A percentile compares a stretch with the other conserved stretches of the same genome.
Evolutionary conservation across 441 rosid species (phyloP).

Genomic region (Syzygium syzygioides): DNA sequence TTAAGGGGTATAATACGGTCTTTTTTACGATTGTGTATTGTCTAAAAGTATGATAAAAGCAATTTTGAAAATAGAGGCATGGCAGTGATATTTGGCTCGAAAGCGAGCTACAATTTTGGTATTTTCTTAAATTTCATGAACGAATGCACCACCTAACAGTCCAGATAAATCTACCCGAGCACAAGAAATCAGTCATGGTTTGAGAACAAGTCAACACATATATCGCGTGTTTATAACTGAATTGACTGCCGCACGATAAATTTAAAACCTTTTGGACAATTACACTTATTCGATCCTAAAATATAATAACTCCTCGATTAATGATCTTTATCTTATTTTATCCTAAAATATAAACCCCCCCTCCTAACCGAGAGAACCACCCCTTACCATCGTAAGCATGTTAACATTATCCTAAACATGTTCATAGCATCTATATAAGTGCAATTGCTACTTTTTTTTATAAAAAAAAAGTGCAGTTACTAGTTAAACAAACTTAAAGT

Average conservation of each 20-base stretch:
- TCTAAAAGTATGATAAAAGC: background rate
- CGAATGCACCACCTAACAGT: background rate
- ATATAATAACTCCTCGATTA: background rate
- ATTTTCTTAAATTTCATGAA: background rate
- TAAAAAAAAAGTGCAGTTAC: background rate
- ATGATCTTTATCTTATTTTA: background rate
- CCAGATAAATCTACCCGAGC: background rate
- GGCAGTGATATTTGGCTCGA: background rate
- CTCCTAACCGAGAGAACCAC: too few species aligned
- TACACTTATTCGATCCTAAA: background rate
- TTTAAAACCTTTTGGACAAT: rapidly evolving
- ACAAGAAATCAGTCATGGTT: background rate
- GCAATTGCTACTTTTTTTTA: background rate
- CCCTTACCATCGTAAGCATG: background rate
- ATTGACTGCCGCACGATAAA: rapidly evolving
- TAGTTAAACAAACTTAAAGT: rapidly evolving
- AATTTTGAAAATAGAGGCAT: background rate
- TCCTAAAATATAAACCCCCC: too few species aligned
- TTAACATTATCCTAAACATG: background rate
- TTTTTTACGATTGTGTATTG: background rate
- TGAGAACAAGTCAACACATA: too few species aligned
- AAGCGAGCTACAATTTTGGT: background rate
- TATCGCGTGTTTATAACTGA: background rate
- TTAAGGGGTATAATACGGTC: background rate
- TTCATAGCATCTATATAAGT: background rate